Evolutionary conservation across 352 stramenopile species (phyloP), one percentile per base, ranked within the genome.

Genomic region (Globisporangium parvum): DNA sequence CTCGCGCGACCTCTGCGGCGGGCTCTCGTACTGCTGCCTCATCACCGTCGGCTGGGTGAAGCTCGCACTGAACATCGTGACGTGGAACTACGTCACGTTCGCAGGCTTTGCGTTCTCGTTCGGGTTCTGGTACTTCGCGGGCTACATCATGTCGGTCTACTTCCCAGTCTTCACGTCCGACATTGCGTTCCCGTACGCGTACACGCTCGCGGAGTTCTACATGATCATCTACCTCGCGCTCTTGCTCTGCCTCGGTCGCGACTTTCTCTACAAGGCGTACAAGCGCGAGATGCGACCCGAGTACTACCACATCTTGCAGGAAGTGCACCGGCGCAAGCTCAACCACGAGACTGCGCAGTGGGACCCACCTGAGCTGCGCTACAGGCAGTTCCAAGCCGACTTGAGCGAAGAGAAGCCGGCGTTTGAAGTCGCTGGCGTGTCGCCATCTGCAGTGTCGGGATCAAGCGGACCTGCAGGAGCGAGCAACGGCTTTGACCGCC

Each of bases 221-320:
- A 23, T 92, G 28, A 54, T 88, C n/a, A 57, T 88, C 42, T 89
- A 89, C 62, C 49, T 95, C 17, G 70, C 66, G 26, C 46, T 92
- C 17, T 51, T 95, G 28, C 69, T 95, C 2, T 89, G 79, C 35
- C 73, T 95, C 15, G 73, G 77, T 0, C 77, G 85, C 0, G 85
- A 93, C 51, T 89, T 95, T 48, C 62, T 95, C 0, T 91, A 76
- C 69, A 95, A 93, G 51, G 80, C 78, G 6, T 93, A 82, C 59
- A 95, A 95, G 69, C 83, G 83, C 3, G 82, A 95, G 57, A 76
- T 91, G 62, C 58, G 70, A 12, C 85, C 85, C 1, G 85, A 95
- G 53, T 95, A 95, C 66, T 95, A 95, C 65, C 85, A 95, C 59
- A 78, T 95, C 26, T 63, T 95, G 20, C 85, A 92, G 57, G 85